Evolutionary conservation across 2,329 filamentous ascomycete genomes (phyloP).

Genomic region (Aureobasidium sp.): DNA sequence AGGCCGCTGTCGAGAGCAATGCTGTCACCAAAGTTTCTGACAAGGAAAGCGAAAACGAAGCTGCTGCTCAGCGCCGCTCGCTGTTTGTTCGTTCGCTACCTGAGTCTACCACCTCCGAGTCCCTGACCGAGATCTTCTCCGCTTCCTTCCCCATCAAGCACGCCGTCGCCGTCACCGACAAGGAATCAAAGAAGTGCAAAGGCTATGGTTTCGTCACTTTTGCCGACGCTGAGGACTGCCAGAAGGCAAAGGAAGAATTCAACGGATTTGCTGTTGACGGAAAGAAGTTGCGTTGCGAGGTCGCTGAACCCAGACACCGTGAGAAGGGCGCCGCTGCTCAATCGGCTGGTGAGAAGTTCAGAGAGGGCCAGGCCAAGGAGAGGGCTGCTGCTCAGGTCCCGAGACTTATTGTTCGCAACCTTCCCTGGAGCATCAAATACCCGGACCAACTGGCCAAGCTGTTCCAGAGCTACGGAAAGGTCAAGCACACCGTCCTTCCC

Average conservation of each 20-base stretch:
- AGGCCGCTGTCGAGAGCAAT: conserved; percentile 15
- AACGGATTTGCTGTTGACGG: conserved; percentile 73
- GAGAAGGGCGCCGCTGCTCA: conserved; percentile 31
- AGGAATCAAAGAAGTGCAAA: conserved; percentile 76
- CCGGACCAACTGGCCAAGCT: conserved; percentile 70
- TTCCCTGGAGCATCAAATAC: conserved; percentile 92
- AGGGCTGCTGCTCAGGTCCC: conserved; percentile 63
- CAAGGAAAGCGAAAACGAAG: conserved; percentile 13
- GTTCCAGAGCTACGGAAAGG: conserved; percentile 84
- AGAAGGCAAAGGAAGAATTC: conserved; percentile 71
- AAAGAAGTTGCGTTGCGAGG: conserved; percentile 74
- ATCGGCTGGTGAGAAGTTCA: conserved; percentile 39
- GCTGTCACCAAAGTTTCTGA: not conserved
- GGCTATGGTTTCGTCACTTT: conserved; percentile 98
- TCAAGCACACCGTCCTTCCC: conserved; percentile 80
- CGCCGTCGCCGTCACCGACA: conserved; percentile 84
- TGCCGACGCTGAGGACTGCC: conserved; percentile 84
- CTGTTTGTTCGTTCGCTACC: conserved; percentile 90
- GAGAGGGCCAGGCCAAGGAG: conserved; percentile 60
- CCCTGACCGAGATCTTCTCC: conserved; percentile 82
- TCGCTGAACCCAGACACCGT: conserved; percentile 79
- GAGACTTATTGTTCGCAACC: conserved; percentile 81
- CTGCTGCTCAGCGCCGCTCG: conserved; percentile 34
- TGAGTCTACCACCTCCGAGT: conserved; percentile 68
- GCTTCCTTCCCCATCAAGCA: conserved; percentile 93